Conservation (phyloP, 2,329 filamentous ascomycete species). For the Neofusicoccum sp. region DNA sequence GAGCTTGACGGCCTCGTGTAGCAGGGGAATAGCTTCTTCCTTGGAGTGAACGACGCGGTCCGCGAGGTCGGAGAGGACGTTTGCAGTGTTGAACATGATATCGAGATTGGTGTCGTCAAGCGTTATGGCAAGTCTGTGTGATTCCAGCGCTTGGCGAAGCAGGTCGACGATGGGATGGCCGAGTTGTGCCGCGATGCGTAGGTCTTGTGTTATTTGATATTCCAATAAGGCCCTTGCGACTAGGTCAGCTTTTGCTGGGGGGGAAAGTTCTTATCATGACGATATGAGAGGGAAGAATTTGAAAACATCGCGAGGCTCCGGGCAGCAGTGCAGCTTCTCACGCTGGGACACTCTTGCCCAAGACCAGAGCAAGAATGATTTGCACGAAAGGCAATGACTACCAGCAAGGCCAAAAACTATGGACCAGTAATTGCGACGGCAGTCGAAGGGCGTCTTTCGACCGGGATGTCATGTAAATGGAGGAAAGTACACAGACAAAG, state of each 20-base stretch:
- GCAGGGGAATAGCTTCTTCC: slow-evolving; percentile 52
- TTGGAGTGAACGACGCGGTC: slow-evolving; percentile 48
- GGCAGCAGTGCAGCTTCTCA: too few relatives aligned
- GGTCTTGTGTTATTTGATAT: slow-evolving; percentile 70
- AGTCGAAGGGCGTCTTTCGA: too few relatives aligned
- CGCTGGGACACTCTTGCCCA: neutral
- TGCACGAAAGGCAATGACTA: too few relatives aligned
- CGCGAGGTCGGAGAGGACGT: slow-evolving; percentile 67
- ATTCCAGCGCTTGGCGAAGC: slow-evolving; percentile 62
- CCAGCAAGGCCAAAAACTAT: too few relatives aligned
- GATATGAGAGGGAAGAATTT: neutral
- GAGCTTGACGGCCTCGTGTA: slow-evolving; percentile 64
- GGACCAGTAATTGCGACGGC: too few relatives aligned
- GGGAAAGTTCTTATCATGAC: neutral
- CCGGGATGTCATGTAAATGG: neutral
- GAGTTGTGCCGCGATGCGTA: slow-evolving; percentile 62
- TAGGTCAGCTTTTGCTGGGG: neutral
- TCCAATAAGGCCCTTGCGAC: slow-evolving; percentile 64
- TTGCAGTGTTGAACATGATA: slow-evolving; percentile 71
- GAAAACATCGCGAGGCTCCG: neutral
- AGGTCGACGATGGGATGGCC: slow-evolving; percentile 56
- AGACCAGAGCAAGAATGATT: neutral
- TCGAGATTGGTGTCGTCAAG: slow-evolving; percentile 67
- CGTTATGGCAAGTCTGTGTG: slow-evolving; percentile 63
- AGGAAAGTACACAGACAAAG: neutral